A percentile compares a stretch with the other conserved stretches of the same genome.
These are phyloP conservation scores for Candida wancherniae DNA, from an alignment of 805 yeast genomes.

Conservation along the genomic window DNA sequence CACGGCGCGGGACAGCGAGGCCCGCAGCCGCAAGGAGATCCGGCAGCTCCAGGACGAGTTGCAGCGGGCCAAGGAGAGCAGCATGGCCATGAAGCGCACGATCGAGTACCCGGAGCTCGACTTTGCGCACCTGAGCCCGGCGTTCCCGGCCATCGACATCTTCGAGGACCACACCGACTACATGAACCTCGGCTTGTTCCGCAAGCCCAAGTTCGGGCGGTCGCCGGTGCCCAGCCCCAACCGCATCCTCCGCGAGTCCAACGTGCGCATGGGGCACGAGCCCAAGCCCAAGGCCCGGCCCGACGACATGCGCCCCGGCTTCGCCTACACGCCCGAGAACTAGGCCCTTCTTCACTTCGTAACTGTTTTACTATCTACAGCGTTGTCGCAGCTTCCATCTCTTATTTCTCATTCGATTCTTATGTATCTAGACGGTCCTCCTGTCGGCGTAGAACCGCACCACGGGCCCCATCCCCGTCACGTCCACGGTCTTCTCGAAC, in stretches of 20 bases:
- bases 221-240: slow-evolving; percentile 9
- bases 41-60: no score
- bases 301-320: no score
- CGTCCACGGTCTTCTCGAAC: slow-evolving; percentile 85
- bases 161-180: slow-evolving; percentile 13
- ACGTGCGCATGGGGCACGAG: background rate
- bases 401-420: background rate
- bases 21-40: no score
- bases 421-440: slow-evolving; percentile 52
- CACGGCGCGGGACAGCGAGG: no score
- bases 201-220: slow-evolving; percentile 2
- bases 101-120: slow-evolving; percentile 9
- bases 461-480: slow-evolving; percentile 84
- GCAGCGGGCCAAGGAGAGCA: slow-evolving; percentile 1
- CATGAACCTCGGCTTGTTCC: slow-evolving; percentile 7
- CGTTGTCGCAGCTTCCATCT: background rate
- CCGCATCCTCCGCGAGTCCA: slow-evolving; percentile 8
- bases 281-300: slow-evolving; percentile 1
- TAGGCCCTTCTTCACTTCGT: no score
- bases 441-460: slow-evolving; percentile 84
- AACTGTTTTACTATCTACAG: background rate
- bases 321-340: no score
- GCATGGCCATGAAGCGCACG: slow-evolving; percentile 1
- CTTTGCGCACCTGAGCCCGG: slow-evolving; percentile 7
- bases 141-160: slow-evolving; percentile 12